Base-by-base conservation (phyloP, 345 rosid species). In the Balakata baccata region DNA sequence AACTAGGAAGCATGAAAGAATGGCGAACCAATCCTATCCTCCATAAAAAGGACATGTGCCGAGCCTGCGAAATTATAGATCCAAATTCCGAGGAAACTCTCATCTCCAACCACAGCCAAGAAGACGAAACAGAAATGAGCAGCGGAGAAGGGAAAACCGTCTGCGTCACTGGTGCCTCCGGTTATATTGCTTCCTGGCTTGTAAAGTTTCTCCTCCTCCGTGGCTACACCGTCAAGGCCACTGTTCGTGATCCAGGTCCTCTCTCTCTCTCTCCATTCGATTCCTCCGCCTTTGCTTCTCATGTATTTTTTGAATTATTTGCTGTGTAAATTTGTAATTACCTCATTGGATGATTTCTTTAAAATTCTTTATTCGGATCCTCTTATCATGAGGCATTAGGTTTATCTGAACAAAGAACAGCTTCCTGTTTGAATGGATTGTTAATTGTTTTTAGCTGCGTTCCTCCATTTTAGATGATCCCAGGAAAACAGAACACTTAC, bases 151-250 rank as follows among this genome's bases (percentile, higher is more conserved):
- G 89, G n/a, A 84, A 92, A 79, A 75, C 72, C 37, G 96, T 90
- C 39, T 89, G 96, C 76, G 97, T 92, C 8, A 92, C 97, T 18
- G 97, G 96, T 66, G 97, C 93, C 41, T 92, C 95, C n/a, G 93
- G 97, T 68, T 92, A 90, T 89, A 90, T 92, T 46, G 94, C 98
- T 43, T 87, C 96, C 13, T 90, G 96, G 94, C 81, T 92, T 25
- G 98, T 92, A 46, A 88, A 90, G 87, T 85, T 90, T 79, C 96
- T 92, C 23, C 98, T 92, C 57, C 75, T 73, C 17, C 87, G 91
- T 41, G 94, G 96, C 38, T 90, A 92, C 76, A 84, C 85, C 65
- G 91, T 92, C 77, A 90, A 86, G 82, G 98, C 98, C 78, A 84
- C 98, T 62, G 93, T 92, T 76, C 93, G 97, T 1, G 89, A 92